Percentiles rank a stretch among this genome's conserved stretches.
These are phyloP conservation scores for Verticillium dahliae DNA, from an alignment of 2,329 filamentous ascomycete species.

Conservation along the genomic window DNA sequence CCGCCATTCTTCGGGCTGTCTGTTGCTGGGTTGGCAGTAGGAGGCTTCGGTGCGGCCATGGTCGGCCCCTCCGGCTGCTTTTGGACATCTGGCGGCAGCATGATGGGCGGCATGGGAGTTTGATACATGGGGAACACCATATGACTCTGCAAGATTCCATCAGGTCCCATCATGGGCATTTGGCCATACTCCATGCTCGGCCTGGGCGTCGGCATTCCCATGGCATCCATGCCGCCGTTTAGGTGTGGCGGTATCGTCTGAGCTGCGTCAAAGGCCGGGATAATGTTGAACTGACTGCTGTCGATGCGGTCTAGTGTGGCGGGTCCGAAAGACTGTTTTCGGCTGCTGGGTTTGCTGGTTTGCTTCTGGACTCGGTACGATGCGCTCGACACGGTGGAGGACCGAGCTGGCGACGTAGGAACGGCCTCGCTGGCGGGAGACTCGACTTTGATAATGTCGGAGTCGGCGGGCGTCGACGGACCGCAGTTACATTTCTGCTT, in stretches of 20 bases:
- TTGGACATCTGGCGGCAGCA: constrained; percentile 8
- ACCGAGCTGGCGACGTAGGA: constrained; percentile 21
- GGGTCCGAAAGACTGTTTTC: constrained; percentile 45
- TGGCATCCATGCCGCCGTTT: constrained; percentile 14
- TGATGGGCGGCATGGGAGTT: constrained; percentile 4
- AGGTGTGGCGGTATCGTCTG: constrained; percentile 11
- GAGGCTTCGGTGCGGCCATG: neutral
- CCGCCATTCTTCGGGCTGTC: neutral
- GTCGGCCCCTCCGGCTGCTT: neutral
- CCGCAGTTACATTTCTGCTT: constrained; percentile 51
- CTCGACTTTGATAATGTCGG: constrained; percentile 13
- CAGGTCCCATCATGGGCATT: constrained; percentile 9
- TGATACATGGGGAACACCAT: constrained; percentile 9
- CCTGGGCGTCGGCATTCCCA: constrained; percentile 6
- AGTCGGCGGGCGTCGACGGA: constrained; percentile 12
- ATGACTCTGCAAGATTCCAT: constrained; percentile 9
- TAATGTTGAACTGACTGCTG: constrained; percentile 42
- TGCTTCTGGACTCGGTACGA: constrained; percentile 41
- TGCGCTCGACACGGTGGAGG: constrained; percentile 14
- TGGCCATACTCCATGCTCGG: constrained; percentile 7
- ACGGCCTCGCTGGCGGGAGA: constrained; percentile 21
- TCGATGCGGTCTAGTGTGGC: constrained; percentile 45
- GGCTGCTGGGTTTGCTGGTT: constrained; percentile 24
- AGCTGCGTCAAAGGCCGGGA: constrained; percentile 23
- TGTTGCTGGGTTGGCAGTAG: neutral